Evolutionary conservation across 192 early-diverging fungal genomes (phyloP).

Genomic region (Backusella mclennaniae): DNA sequence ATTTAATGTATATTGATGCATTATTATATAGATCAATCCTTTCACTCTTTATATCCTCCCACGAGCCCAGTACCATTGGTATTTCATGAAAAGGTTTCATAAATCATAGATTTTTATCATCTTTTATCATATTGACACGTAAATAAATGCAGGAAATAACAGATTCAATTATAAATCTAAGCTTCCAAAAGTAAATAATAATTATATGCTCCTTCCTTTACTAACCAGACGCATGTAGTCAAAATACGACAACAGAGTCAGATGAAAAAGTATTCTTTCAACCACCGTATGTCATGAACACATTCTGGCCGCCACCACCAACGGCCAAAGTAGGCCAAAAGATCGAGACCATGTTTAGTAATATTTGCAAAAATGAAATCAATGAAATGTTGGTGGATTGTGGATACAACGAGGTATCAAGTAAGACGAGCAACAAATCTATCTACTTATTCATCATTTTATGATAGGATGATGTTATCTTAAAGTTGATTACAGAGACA

Average conservation of each 20-base stretch:
- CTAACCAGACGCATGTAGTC: not conserved
- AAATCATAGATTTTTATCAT: not conserved
- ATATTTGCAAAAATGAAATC: constrained; percentile 57
- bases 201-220: not conserved
- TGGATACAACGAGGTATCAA: constrained; percentile 70
- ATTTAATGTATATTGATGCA: not conserved
- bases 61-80: not conserved
- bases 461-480: constrained; percentile 74
- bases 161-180: not conserved
- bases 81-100: constrained; percentile 1
- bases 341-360: constrained; percentile 11
- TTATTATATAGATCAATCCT: not conserved
- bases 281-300: constrained; percentile 9
- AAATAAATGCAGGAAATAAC: not conserved
- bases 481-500: constrained; percentile 77
- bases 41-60: not conserved
- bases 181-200: not conserved
- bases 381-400: constrained; percentile 75
- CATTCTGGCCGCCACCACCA: not conserved
- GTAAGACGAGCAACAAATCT: not conserved
- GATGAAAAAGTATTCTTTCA: constrained; percentile 3
- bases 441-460: not conserved
- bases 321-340: not conserved
- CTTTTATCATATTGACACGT: not conserved
- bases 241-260: not conserved